phyloP scores from a whole-genome alignment of 2,329 filamentous ascomycete genomes.

The Penicillium sp. region DNA sequence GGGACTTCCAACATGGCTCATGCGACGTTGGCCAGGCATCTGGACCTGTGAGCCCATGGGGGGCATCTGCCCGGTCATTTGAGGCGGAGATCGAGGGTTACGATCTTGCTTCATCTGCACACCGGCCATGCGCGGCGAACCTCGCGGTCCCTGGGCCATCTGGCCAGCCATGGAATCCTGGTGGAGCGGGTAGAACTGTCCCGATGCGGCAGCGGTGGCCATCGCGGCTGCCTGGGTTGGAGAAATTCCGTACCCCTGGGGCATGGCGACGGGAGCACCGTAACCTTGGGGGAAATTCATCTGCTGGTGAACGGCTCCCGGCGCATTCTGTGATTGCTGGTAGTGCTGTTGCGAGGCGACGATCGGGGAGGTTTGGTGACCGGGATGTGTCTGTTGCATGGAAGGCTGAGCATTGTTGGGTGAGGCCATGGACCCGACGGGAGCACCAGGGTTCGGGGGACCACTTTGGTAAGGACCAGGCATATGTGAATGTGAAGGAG shows the following conservation, averaged over 20 bases:
- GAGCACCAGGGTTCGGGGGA: conserved; percentile 49
- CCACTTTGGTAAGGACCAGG: conserved; percentile 62
- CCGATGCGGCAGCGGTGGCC: conserved; percentile 89
- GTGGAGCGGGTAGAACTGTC: conserved; percentile 72
- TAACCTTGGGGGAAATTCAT: conserved; percentile 81
- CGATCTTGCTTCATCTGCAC: conserved; percentile 69
- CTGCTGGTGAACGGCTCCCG: conserved; percentile 61
- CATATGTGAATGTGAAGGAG: conserved; percentile 56
- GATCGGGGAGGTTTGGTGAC: conserved; percentile 74
- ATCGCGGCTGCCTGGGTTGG: conserved; percentile 87
- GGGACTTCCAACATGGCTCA: conserved; percentile 75
- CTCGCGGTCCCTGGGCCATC: conserved; percentile 54
- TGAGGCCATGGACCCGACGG: conserved; percentile 62
- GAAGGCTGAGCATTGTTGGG: conserved; percentile 69
- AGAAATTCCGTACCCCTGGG: conserved; percentile 70
- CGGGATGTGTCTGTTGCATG: conserved; percentile 56
- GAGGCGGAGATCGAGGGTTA: conserved; percentile 72
- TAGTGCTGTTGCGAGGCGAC: conserved; percentile 73
- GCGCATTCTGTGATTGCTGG: conserved; percentile 61
- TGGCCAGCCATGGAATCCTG: conserved; percentile 67
- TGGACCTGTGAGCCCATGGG: conserved; percentile 48
- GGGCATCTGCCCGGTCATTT: conserved; percentile 61
- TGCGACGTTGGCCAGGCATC: conserved; percentile 58
- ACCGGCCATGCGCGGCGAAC: conserved; percentile 74
- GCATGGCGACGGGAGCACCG: conserved; percentile 71